Evolutionary conservation across 768 basidiomycete species (phyloP).

Genomic region (Myochromella boudieri): DNA sequence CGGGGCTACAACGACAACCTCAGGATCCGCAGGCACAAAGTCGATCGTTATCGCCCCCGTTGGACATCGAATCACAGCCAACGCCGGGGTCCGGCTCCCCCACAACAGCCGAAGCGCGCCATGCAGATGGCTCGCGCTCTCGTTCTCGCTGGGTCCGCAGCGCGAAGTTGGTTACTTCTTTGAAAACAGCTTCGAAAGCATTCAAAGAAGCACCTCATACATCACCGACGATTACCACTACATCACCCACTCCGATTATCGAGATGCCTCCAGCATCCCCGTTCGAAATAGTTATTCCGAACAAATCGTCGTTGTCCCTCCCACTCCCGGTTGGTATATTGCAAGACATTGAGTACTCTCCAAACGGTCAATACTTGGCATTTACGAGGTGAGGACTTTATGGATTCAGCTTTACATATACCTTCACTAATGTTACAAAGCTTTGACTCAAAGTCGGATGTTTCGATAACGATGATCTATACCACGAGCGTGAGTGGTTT

Average conservation of each 20-base stretch:
- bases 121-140: too few species aligned
- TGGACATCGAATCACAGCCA: neutral
- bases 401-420: neutral
- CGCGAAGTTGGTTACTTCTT: neutral
- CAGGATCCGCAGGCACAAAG: neutral
- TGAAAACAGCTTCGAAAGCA: neutral
- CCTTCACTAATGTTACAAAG: conserved; percentile 1
- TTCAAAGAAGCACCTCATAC: neutral
- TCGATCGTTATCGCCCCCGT: neutral
- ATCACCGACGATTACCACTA: neutral
- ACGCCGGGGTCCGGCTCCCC: neutral
- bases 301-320: neutral
- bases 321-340: conserved; percentile 3
- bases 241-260: neutral
- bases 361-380: conserved; percentile 9
- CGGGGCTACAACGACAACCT: neutral
- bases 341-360: conserved; percentile 18
- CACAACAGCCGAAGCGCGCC: neutral
- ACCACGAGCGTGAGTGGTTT: conserved; percentile 1
- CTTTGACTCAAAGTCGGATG: conserved; percentile 1
- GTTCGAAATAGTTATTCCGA: neutral
- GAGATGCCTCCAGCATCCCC: neutral
- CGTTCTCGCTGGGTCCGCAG: neutral
- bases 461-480: conserved; percentile 8
- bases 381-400: conserved; percentile 4